Evolutionary conservation across 176 grass and related monocot species (phyloP), one percentile per base, ranked within the genome.

Genomic region (Carex cristatella): DNA sequence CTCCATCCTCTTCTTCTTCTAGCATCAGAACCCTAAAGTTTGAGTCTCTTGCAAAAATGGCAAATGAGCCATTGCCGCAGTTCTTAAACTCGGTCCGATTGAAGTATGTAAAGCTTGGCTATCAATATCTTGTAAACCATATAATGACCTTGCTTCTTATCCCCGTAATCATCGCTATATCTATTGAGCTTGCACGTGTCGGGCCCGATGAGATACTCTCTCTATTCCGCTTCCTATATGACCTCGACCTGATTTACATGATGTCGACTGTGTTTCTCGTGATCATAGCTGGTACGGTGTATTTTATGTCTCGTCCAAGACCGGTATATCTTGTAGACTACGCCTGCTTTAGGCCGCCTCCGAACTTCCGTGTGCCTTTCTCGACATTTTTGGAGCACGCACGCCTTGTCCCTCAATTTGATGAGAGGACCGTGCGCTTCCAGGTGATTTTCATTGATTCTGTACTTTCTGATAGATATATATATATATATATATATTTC

Each of bases 371-470:
- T 31, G 92, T 94, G 16, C 92, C 92, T 0, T 94, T 91, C 87
- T 79, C 85, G 10, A 94, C 92, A 23, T 94, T 94, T 84, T 69
- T 94, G 33, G 92, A 94, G 89, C 92, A 94, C 72, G 89, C 92
- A 5, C 85, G 84, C 83, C 79, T 85, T 31, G 89, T 94, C 19
- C 84, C 89, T 0, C 90, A 83, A 72, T 83, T 94, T 37, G 85
- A 92, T 55, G 86, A 92, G 83, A 84, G 85, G 30, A 88, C 88
- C 71, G 86, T 86, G 2, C 83, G 88, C 87, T 92, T 92, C 83
- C 89, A 89, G 91, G 81, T 83, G 48, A 83, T 30, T 82, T 15
- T 11, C 13, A 27, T 74, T 3, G n/a, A 53, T 74, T 49, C 1
- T 74, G 18, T 74, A 28, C 46, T 60, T 15, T 18, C 15, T 31